Percentiles rank a stretch among this genome's conserved stretches.
phyloP scores from a whole-genome alignment of 371 early-diverging fungal genomes.

The Lichtheimia hyalospora region DNA sequence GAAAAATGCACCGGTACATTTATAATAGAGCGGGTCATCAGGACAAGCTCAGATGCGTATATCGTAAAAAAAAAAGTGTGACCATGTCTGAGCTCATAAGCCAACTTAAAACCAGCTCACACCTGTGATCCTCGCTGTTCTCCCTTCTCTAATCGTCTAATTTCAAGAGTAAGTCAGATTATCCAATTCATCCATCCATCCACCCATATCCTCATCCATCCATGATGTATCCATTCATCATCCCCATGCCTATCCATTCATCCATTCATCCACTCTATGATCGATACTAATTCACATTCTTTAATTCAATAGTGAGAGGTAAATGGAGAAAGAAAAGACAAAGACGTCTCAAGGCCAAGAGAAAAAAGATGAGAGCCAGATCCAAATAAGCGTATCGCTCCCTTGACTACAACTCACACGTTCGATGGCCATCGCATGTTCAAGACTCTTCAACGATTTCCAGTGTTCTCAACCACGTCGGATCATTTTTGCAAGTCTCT shows the following conservation, averaged over 20 bases:
- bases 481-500: too few species aligned
- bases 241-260: not conserved
- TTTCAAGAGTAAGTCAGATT: conserved; percentile 11
- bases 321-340: conserved; percentile 39
- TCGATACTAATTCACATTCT: not conserved
- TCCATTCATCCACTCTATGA: conserved; percentile 11
- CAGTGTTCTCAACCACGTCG: too few species aligned
- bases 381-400: conserved; percentile 26
- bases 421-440: too few species aligned
- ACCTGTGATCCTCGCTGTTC: not conserved
- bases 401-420: not conserved
- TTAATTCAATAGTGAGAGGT: conserved; percentile 28
- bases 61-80: too few species aligned
- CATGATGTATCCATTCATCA: conserved; percentile 4
- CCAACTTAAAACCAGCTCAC: not conserved
- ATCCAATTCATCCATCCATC: not conserved
- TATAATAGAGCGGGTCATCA: too few species aligned
- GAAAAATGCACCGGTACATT: too few species aligned
- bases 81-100: too few species aligned
- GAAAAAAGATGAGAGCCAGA: conserved; percentile 37
- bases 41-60: too few species aligned
- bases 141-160: conserved; percentile 6
- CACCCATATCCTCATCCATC: conserved; percentile 5
- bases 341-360: conserved; percentile 38
- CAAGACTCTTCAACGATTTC: too few species aligned